phyloP scores from a whole-genome alignment of 345 rosid species.

The Mallotus nudiflorus region DNA sequence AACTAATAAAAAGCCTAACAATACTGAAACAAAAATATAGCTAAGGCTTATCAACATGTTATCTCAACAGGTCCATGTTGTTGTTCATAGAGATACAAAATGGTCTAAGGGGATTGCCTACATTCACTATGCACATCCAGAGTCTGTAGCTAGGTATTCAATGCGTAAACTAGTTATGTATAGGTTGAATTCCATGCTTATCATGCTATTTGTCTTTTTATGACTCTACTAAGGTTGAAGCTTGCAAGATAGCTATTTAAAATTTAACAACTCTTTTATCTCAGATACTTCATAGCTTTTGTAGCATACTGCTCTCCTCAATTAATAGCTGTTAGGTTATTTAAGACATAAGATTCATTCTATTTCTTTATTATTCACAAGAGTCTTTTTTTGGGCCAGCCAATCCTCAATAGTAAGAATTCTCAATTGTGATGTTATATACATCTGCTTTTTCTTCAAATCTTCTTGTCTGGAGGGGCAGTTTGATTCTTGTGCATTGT shows the following conservation, averaged over 20 bases:
- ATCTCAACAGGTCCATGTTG: conserved; percentile 92
- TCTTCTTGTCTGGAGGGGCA: neutral
- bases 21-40: too few relatives aligned
- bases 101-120: conserved; percentile 89
- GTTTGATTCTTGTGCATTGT: neutral
- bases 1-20: too few relatives aligned
- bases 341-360: neutral
- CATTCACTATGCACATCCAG: conserved; percentile 56
- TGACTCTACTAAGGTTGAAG: neutral
- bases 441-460: neutral
- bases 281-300: neutral
- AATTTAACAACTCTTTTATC: neutral
- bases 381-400: neutral
- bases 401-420: neutral
- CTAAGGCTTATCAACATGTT: too few relatives aligned
- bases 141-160: conserved; percentile 74
- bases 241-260: conserved; percentile 6
- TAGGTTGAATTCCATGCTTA: conserved; percentile 1
- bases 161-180: neutral
- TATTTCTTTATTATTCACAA: neutral
- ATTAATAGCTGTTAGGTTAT: too few relatives aligned
- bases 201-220: neutral
- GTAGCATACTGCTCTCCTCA: neutral
- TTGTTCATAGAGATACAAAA: conserved; percentile 85
- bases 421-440: neutral